Evolutionary conservation across 208 protist genomes (phyloP).

Genomic region (Acanthamoeba lenticulata): DNA sequence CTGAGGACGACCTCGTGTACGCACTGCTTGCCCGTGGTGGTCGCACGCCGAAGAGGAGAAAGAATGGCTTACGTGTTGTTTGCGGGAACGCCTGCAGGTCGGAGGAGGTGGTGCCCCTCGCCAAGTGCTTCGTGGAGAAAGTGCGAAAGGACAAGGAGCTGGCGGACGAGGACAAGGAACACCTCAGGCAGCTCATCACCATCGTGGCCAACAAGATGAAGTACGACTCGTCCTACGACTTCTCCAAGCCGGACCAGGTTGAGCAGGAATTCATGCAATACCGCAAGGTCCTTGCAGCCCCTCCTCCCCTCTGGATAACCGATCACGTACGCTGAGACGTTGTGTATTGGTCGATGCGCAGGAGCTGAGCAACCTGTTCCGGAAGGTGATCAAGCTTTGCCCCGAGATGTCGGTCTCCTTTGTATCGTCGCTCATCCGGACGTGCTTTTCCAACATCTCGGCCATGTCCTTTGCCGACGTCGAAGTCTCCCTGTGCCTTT

Average conservation of each 20-base stretch:
- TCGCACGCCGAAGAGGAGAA: neutral
- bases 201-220: constrained; percentile 45
- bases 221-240: constrained; percentile 37
- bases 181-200: neutral
- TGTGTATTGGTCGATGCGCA: neutral
- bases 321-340: neutral
- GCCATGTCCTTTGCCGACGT: neutral
- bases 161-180: neutral
- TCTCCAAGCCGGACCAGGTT: constrained; percentile 23
- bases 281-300: neutral
- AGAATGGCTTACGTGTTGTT: neutral
- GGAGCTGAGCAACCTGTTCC: constrained; percentile 30
- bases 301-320: neutral
- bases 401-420: neutral
- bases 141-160: constrained; percentile 38
- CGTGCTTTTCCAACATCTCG: constrained; percentile 1
- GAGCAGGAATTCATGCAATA: constrained; percentile 17
- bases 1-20: constrained; percentile 35
- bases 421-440: neutral
- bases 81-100: neutral
- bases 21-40: neutral
- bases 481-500: neutral
- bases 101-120: constrained; percentile 15
- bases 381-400: neutral
- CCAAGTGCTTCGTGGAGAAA: constrained; percentile 29